Conservation (phyloP, 2,329 filamentous ascomycete genomes). For the Claviceps maximensis region DNA sequence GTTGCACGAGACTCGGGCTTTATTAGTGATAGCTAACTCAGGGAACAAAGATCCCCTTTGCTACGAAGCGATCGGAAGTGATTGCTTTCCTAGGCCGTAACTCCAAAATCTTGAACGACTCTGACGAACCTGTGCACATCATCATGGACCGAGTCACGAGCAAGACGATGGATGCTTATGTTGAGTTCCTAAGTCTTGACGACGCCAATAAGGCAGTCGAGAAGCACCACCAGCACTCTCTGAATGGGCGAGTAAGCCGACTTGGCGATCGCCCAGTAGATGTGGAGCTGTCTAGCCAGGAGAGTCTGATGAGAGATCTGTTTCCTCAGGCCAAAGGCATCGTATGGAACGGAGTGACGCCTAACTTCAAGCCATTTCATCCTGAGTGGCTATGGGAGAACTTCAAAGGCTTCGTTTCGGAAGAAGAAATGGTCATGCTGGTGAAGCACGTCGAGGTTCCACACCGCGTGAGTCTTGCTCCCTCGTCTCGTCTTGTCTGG, state of each 20-base stretch:
- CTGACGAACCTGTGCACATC: conserved; percentile 45
- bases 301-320: conserved; percentile 44
- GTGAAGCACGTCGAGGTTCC: conserved; percentile 50
- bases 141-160: conserved; percentile 50
- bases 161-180: conserved; percentile 49
- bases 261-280: conserved; percentile 46
- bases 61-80: conserved; percentile 38
- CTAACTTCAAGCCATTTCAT: conserved; percentile 22
- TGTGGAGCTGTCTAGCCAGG: conserved; percentile 42
- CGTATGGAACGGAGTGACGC: conserved; percentile 36
- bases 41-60: conserved; percentile 38
- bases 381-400: conserved; percentile 34
- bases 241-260: conserved; percentile 29
- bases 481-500: neutral
- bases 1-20: conserved; percentile 11
- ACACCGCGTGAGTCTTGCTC: conserved; percentile 37
- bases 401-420: conserved; percentile 47
- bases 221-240: conserved; percentile 27
- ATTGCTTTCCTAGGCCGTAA: conserved; percentile 47
- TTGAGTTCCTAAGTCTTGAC: conserved; percentile 40
- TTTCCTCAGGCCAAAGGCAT: conserved; percentile 46
- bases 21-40: neutral
- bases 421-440: conserved; percentile 51
- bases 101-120: conserved; percentile 39
- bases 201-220: conserved; percentile 42